Evolutionary conservation across 1,284 basidiomycete species (phyloP), one percentile per base, ranked within the genome.

Genomic region (Grifola frondosa): DNA sequence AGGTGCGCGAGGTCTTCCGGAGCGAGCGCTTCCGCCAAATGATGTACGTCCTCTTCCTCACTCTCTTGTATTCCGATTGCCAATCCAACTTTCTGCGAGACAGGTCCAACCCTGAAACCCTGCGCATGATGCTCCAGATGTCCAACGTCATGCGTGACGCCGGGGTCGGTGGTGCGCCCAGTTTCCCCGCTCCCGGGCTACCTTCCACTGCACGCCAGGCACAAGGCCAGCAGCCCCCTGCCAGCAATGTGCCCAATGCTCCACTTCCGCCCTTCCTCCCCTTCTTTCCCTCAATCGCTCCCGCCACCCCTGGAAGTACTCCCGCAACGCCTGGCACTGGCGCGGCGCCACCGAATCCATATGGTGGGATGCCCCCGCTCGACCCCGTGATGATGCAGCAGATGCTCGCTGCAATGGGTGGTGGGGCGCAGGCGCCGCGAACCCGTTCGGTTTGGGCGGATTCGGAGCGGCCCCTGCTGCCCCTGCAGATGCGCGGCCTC

Each of bases 81-180:
- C 29, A n/a, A n/a, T n/a, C n/a, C n/a, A n/a, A n/a, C n/a, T n/a
- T n/a, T n/a, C n/a, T n/a, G n/a, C n/a, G n/a, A n/a, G n/a, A 21
- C 56, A 87, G 84, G 37, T 80, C 88, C 6, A 86, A 91, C 62
- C 91, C 91, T 0, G 81, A 91, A 43, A 71, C 73, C n/a, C 70
- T 92, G 47, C 80, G 84, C 43, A 75, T 79, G 56, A 90, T 94
- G 85, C 74, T 94, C 59, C 86, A 85, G 58, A 89, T 92, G 86
- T 81, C 85, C 3, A 62, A 71, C 12, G 59, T 77, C 65, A 67
- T 90, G 57, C 73, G 74, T 32, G 72, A 70, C 25, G 53, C 58
- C 12, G 62, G 62, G 37, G 46, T 63, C 12, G 46, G 50, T 12
- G 59, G 52, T 31, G 37, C 19, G 4, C 53, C 54, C 13, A 45